A percentile compares a stretch with the other conserved stretches of the same genome.
Conservation (phyloP, 257 asterid species). For the Nicotiana tabacum region DNA sequence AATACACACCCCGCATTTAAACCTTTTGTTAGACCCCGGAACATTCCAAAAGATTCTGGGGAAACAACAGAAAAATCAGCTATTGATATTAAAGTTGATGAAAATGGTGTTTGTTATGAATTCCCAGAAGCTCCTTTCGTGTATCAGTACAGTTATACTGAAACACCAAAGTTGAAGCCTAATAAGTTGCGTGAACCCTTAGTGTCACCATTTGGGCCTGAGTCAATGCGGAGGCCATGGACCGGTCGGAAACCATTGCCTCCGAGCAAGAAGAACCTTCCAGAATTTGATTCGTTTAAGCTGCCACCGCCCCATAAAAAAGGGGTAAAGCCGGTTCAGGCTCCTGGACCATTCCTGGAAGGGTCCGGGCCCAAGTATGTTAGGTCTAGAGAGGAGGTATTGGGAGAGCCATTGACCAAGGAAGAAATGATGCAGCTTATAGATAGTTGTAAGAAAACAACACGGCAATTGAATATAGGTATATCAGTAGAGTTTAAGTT, state of each 20-base stretch:
- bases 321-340: conserved; percentile 93
- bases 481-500: neutral
- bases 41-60: conserved; percentile 17
- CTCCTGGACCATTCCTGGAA: conserved; percentile 84
- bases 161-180: conserved; percentile 86
- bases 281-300: conserved; percentile 80
- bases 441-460: conserved; percentile 40
- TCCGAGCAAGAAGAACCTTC: conserved; percentile 70
- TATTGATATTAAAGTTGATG: conserved; percentile 52
- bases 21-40: conserved; percentile 30
- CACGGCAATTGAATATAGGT: conserved; percentile 83
- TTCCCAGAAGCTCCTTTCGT: conserved; percentile 77
- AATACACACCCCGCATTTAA: conserved; percentile 60
- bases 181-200: conserved; percentile 72
- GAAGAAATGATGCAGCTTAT: conserved; percentile 64
- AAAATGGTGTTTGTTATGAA: conserved; percentile 65
- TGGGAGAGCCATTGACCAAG: conserved; percentile 75
- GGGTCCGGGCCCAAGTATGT: conserved; percentile 84
- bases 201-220: conserved; percentile 83
- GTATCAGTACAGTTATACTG: conserved; percentile 94
- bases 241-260: conserved; percentile 76
- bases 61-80: conserved; percentile 8
- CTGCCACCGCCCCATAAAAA: conserved; percentile 78
- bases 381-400: conserved; percentile 57
- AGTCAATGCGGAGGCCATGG: conserved; percentile 82